Evolutionary conservation across 2,329 filamentous ascomycete genomes (phyloP).

Genomic region (Penicillium sp.): DNA sequence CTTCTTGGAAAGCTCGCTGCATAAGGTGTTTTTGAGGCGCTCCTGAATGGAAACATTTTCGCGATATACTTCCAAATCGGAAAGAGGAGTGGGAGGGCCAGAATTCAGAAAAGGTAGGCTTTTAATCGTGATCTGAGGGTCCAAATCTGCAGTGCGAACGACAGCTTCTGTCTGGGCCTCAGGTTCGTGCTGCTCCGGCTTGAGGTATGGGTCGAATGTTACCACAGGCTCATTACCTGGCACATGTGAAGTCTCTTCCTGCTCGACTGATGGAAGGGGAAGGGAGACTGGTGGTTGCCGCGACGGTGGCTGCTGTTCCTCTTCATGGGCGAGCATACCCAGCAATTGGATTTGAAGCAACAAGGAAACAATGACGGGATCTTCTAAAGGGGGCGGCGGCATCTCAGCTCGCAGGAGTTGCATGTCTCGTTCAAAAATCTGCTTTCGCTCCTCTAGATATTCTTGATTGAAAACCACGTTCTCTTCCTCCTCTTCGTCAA

Average conservation of each 20-base stretch:
- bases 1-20: constrained; percentile 37
- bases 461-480: constrained; percentile 47
- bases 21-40: constrained; percentile 39
- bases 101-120: constrained; percentile 46
- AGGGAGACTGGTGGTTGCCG: background rate
- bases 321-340: constrained; percentile 41
- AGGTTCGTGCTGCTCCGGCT: background rate
- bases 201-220: constrained; percentile 9
- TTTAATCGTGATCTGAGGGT: constrained; percentile 39
- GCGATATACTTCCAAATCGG: constrained; percentile 45
- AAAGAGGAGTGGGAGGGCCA: constrained; percentile 44
- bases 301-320: constrained; percentile 25
- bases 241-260: constrained; percentile 1
- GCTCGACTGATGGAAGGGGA: constrained; percentile 14
- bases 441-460: constrained; percentile 46
- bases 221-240: constrained; percentile 10
- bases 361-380: constrained; percentile 41
- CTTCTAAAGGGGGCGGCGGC: constrained; percentile 43
- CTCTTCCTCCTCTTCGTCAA: constrained; percentile 47
- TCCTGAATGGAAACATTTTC: constrained; percentile 41
- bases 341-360: constrained; percentile 46
- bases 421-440: constrained; percentile 47
- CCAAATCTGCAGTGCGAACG: constrained; percentile 3
- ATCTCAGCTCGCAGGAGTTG: constrained; percentile 42
- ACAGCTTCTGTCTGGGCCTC: constrained; percentile 8